Evolutionary conservation across 805 yeast species (phyloP), one percentile per base, ranked within the genome.

Genomic region (Limtongia smithiae): DNA sequence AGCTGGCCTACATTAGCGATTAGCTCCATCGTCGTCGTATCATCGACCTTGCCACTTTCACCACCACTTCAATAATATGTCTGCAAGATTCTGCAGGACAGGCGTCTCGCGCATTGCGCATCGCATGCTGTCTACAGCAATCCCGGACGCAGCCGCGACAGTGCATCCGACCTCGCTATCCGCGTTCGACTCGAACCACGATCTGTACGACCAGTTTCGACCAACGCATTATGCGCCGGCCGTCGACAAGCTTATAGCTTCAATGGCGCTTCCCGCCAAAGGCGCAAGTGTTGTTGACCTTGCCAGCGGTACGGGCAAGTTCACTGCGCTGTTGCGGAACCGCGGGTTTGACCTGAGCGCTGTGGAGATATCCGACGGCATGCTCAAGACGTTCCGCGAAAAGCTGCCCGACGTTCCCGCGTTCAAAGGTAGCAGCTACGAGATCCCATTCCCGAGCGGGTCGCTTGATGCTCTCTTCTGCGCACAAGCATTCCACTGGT

Each of bases 401-500:
- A 75, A 77, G 46, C 75, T 75, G 56, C 84, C 84, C 1, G 55
- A 63, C 2, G 53, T 78, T 7, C 60, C 66, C 1, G 52, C 66
- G 20, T 50, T 63, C 8, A 59, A 62, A 27, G 81, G 78, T 0
- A 68, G 76, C 5, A 70, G 78, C 18, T 76, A 76, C 56, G 54
- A 65, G 1, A 59, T 79, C n/a, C 82, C 83, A 1, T 52, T 73
- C 1, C 67, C 63, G 1, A 77, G 72, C 49, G 54, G 62, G 25
- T 64, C 75, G 0, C 69, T 71, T 18, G 84, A 80, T 62, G 72
- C 75, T 0, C 65, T 81, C 1, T 66, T 79, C 8, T 64, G 76
- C 8, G 83, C 85, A 0, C 85, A 81, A 30, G 85, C 79, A 0
- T 81, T 76, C 61, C 85, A 81, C 55, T 81, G 85, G 85, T 81